A percentile compares a stretch with the other conserved stretches of the same genome.
Conservation (phyloP, 2,329 filamentous ascomycete genomes). For the Dichotomopilus funicola region DNA sequence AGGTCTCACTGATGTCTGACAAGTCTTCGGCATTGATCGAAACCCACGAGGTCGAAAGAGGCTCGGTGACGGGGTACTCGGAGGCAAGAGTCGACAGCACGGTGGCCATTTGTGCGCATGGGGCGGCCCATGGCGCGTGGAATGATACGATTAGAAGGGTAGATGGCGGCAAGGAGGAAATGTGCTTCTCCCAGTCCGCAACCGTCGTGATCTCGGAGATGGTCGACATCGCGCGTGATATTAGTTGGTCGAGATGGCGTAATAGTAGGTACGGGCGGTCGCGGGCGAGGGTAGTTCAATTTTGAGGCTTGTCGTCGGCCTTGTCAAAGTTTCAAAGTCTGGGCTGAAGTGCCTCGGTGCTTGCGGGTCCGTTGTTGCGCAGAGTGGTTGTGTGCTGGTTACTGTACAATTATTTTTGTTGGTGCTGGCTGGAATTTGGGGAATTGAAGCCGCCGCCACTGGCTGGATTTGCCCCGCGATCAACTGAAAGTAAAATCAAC, state of each 20-base stretch:
- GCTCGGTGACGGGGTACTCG: slow-evolving; percentile 67
- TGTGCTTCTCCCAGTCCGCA: slow-evolving; percentile 63
- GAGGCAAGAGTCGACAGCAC: slow-evolving; percentile 80
- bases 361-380: too few relatives aligned
- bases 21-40: slow-evolving; percentile 92
- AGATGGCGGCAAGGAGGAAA: slow-evolving; percentile 58
- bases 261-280: background rate
- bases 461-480: slow-evolving; percentile 15
- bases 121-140: slow-evolving; percentile 93
- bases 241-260: slow-evolving; percentile 16
- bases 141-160: slow-evolving; percentile 85
- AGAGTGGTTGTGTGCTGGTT: too few relatives aligned
- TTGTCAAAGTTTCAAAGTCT: background rate
- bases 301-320: background rate
- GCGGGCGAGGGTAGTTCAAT: too few relatives aligned
- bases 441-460: background rate
- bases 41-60: slow-evolving; percentile 70
- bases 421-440: background rate
- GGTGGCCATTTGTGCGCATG: slow-evolving; percentile 87
- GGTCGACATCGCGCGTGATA: slow-evolving; percentile 53
- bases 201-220: slow-evolving; percentile 72
- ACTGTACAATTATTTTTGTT: too few relatives aligned
- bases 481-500: background rate
- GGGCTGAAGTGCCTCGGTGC: too few relatives aligned
- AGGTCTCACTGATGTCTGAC: slow-evolving; percentile 82